A percentile compares a stretch with the other conserved stretches of the same genome.
Evolutionary conservation across 805 yeast genomes (phyloP).

Genomic region (Kazachstania martiniae): DNA sequence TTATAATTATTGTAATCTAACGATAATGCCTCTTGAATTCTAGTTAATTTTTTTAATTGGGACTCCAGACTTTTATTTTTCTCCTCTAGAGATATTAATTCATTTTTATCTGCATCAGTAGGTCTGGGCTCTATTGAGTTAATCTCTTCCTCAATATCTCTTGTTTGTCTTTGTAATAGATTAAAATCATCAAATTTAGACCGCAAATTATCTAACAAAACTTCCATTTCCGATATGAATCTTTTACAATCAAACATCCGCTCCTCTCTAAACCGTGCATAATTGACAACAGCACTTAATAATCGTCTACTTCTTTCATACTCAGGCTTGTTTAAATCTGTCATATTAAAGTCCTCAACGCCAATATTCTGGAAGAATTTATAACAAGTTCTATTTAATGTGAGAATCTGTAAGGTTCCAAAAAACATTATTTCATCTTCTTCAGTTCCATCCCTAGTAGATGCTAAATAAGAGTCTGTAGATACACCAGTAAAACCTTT

Average conservation of each 20-base stretch:
- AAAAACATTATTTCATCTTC: slow-evolving; percentile 6
- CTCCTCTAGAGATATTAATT: slow-evolving; percentile 34
- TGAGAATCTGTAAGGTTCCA: slow-evolving; percentile 36
- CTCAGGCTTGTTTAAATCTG: slow-evolving; percentile 75
- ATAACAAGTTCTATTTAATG: slow-evolving; percentile 48
- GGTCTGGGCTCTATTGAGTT: not conserved
- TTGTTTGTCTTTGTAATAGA: slow-evolving; percentile 27
- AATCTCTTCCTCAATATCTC: slow-evolving; percentile 25
- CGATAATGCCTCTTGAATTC: slow-evolving; percentile 50
- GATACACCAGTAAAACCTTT: slow-evolving; percentile 49
- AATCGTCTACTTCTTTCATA: slow-evolving; percentile 49
- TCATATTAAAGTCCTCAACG: slow-evolving; percentile 60
- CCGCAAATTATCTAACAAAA: slow-evolving; percentile 36
- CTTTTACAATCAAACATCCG: slow-evolving; percentile 60
- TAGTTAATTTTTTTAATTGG: slow-evolving; percentile 50
- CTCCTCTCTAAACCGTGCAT: slow-evolving; percentile 74
- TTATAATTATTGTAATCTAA: slow-evolving; percentile 55
- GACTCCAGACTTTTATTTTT: slow-evolving; percentile 48
- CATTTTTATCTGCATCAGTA: slow-evolving; percentile 5
- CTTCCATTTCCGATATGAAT: slow-evolving; percentile 44
- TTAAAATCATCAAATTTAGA: slow-evolving; percentile 34
- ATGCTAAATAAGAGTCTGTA: slow-evolving; percentile 16
- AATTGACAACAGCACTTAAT: slow-evolving; percentile 75
- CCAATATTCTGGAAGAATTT: slow-evolving; percentile 65
- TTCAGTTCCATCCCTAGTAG: slow-evolving; percentile 2